Evolutionary conservation across 257 asterid genomes (phyloP).

Genomic region (Petrea volubilis): DNA sequence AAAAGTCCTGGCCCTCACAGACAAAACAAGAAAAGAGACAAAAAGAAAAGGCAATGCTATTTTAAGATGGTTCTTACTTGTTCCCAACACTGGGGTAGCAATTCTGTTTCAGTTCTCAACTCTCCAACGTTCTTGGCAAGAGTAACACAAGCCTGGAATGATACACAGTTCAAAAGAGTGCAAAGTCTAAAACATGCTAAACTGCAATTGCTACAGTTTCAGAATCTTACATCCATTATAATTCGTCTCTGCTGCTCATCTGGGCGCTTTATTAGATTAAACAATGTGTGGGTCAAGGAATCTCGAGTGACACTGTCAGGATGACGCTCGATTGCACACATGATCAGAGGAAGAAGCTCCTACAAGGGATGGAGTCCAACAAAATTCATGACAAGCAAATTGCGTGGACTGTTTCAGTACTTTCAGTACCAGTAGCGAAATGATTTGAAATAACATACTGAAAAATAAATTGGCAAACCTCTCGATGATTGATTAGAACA

Average conservation of each 20-base stretch:
- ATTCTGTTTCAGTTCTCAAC: conserved; percentile 76
- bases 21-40: background rate
- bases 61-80: conserved; percentile 49
- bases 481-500: conserved; percentile 75
- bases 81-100: conserved; percentile 90
- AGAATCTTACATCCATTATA: conserved; percentile 70
- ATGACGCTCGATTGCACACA: conserved; percentile 88
- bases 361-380: conserved; percentile 22
- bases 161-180: background rate
- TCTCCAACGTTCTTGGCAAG: conserved; percentile 79
- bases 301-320: conserved; percentile 68
- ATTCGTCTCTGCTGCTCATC: conserved; percentile 80
- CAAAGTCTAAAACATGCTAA: conserved; percentile 14
- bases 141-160: conserved; percentile 70
- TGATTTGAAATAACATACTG: background rate
- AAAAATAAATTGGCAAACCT: conserved; percentile 42
- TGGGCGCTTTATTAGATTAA: conserved; percentile 81
- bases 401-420: background rate
- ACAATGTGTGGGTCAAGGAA: conserved; percentile 82
- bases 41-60: background rate
- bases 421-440: background rate
- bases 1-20: background rate
- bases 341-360: conserved; percentile 83
- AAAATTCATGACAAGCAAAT: background rate
- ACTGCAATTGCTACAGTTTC: conserved; percentile 7